Conservation (phyloP, 2,329 filamentous ascomycete genomes). For the Curvularia sp. region DNA sequence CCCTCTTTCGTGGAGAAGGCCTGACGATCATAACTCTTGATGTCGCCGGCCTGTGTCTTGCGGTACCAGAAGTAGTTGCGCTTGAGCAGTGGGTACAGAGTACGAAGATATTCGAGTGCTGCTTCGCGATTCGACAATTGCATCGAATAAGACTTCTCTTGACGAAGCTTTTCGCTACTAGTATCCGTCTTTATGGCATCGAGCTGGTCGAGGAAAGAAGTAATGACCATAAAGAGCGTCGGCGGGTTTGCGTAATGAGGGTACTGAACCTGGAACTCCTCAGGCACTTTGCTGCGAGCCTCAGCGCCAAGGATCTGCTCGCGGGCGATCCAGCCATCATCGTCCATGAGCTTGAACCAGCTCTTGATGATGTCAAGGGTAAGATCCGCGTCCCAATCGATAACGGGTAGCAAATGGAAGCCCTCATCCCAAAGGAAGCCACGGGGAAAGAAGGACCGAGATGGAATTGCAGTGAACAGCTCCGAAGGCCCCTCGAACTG, state of each 20-base stretch:
- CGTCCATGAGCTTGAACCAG: conserved; percentile 96
- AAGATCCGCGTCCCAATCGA: conserved; percentile 93
- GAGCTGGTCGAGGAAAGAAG: conserved; percentile 82
- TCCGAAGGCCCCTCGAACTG: conserved; percentile 82
- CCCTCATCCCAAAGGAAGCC: conserved; percentile 99
- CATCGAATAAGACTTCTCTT: conserved; percentile 61
- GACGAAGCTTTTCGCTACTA: conserved; percentile 45
- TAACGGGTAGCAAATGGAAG: conserved; percentile 88
- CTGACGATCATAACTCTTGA: conserved; percentile 88
- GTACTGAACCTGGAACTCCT: conserved; percentile 93
- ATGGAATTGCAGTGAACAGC: conserved; percentile 90
- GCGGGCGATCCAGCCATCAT: conserved; percentile 95
- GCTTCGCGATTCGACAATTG: conserved; percentile 73
- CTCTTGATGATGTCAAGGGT: conserved; percentile 84
- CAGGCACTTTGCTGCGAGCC: conserved; percentile 91
- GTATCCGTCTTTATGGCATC: conserved; percentile 54
- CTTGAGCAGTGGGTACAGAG: conserved; percentile 84
- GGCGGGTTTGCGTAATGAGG: conserved; percentile 98
- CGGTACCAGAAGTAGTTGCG: conserved; percentile 96
- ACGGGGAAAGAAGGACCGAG: conserved; percentile 92
- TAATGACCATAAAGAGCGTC: conserved; percentile 88
- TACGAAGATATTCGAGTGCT: conserved; percentile 73
- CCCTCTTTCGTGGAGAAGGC: conserved; percentile 89
- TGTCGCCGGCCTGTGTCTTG: conserved; percentile 85
- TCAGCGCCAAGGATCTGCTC: conserved; percentile 94